phyloP scores from a whole-genome alignment of 2,329 filamentous ascomycete species.

The Colletotrichum sp. region DNA sequence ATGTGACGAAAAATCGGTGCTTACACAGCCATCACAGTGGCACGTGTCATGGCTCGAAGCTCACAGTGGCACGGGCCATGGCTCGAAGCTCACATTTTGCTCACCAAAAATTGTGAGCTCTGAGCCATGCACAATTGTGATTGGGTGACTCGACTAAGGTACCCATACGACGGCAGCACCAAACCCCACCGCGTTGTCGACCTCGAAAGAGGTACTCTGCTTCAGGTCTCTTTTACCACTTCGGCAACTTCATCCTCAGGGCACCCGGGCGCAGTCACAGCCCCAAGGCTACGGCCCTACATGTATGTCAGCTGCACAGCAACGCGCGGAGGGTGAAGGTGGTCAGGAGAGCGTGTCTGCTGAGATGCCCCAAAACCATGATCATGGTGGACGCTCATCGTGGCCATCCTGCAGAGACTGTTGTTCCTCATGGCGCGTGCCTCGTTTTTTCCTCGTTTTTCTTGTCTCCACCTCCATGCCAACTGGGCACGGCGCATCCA shows the following conservation, averaged over 20 bases:
- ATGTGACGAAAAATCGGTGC: neutral
- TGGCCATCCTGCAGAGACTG: neutral
- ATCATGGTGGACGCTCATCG: neutral
- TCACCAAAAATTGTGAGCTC: neutral
- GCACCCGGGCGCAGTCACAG: too few relatives aligned
- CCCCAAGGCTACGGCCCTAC: too few relatives aligned
- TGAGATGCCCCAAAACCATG: neutral
- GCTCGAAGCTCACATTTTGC: neutral
- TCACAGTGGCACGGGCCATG: neutral
- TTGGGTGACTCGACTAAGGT: neutral
- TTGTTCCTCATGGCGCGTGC: neutral
- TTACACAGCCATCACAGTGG: neutral
- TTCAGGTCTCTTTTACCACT: neutral
- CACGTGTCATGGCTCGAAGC: too few relatives aligned
- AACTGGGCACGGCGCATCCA: neutral
- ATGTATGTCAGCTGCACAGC: neutral
- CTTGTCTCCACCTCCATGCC: neutral
- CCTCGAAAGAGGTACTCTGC: neutral
- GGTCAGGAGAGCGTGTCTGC: neutral
- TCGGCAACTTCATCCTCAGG: neutral
- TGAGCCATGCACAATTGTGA: neutral
- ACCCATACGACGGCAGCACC: neutral
- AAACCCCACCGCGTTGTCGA: neutral
- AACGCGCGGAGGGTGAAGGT: neutral
- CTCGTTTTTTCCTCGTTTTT: neutral